Conservation (phyloP, 306 rosid genomes). For the Castanospermum australe region DNA sequence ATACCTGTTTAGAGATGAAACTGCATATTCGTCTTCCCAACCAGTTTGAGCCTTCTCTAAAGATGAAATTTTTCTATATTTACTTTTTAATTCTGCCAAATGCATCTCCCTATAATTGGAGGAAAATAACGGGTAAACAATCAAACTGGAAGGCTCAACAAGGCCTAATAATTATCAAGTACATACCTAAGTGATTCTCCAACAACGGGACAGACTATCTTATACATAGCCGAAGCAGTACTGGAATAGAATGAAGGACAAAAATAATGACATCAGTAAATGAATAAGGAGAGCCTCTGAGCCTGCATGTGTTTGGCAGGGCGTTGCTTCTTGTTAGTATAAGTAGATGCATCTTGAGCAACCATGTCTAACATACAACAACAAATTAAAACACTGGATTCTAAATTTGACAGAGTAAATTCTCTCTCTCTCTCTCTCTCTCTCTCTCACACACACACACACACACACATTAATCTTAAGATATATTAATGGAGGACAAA, state of each 20-base stretch:
- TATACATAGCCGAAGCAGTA: slow-evolving; percentile 74
- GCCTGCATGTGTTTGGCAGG: too few species aligned
- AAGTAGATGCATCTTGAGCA: not conserved
- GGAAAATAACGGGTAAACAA: slow-evolving; percentile 13
- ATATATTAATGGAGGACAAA: too few species aligned
- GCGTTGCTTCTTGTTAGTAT: not conserved
- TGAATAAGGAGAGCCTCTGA: not conserved
- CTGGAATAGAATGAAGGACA: slow-evolving; percentile 48
- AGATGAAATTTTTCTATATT: slow-evolving; percentile 80
- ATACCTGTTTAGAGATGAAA: slow-evolving; percentile 97
- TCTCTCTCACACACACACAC: too few species aligned
- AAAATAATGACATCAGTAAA: slow-evolving; percentile 18
- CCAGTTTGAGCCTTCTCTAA: slow-evolving; percentile 82
- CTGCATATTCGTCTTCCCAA: slow-evolving; percentile 92
- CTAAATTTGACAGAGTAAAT: too few species aligned
- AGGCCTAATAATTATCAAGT: slow-evolving; percentile 13
- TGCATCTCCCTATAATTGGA: slow-evolving; percentile 76
- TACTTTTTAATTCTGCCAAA: slow-evolving; percentile 78
- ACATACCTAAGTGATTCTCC: slow-evolving; percentile 91
- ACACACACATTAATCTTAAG: too few species aligned
- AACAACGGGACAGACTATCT: slow-evolving; percentile 92
- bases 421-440: too few species aligned
- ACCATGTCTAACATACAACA: not conserved
- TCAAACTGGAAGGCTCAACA: slow-evolving; percentile 7
- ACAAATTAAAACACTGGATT: not conserved